These are phyloP conservation scores for Dendryphion nanum DNA, from an alignment of 2,329 filamentous ascomycete genomes.

Conservation along the genomic window DNA sequence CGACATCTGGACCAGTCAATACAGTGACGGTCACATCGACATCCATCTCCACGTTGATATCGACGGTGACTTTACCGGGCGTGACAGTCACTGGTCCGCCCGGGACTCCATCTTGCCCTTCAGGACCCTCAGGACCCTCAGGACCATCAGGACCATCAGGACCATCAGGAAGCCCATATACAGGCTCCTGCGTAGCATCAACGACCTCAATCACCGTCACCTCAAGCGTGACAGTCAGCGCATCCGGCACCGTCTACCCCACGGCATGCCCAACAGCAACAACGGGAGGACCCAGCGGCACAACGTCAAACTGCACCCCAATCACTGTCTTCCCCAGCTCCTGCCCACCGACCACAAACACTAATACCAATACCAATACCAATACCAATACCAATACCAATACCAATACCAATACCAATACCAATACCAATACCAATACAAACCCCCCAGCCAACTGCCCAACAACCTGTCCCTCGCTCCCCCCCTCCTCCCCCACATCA, in stretches of 20 bases:
- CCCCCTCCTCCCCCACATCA: not conserved
- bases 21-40: no score
- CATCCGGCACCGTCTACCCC: conserved; percentile 2
- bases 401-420: no score
- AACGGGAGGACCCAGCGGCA: not conserved
- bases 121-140: not conserved
- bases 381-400: no score
- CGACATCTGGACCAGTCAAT: no score
- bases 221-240: no score
- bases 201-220: not conserved
- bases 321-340: conserved; percentile 2
- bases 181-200: not conserved
- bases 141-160: not conserved
- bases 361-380: not conserved
- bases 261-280: conserved; percentile 1
- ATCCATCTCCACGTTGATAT: no score
- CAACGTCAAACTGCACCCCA: not conserved
- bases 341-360: conserved; percentile 2
- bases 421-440: not conserved
- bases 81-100: no score
- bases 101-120: no score
- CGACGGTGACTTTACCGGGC: no score
- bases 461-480: conserved; percentile 1
- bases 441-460: conserved; percentile 1
- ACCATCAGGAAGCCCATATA: not conserved